Evolutionary conservation across 148 eudicot genomes (phyloP).

Genomic region (Cornus florida): DNA sequence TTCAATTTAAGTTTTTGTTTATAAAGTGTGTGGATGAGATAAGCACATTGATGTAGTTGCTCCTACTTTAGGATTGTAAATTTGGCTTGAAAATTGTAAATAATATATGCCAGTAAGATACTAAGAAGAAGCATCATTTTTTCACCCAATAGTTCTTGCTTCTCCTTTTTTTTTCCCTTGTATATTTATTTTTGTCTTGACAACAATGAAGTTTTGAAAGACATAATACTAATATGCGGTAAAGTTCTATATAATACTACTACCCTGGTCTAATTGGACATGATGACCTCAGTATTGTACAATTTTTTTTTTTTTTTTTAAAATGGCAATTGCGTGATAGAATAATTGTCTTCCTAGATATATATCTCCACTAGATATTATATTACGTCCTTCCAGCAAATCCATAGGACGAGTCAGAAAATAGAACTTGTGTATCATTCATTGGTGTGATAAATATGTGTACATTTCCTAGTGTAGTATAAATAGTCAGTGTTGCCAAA

Average conservation of each 20-base stretch:
- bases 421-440: background rate
- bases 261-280: background rate
- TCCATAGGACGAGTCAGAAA: background rate
- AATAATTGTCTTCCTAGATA: background rate
- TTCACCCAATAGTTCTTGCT: background rate
- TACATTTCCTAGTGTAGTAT: background rate
- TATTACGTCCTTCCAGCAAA: background rate
- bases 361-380: background rate
- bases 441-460: too few relatives aligned
- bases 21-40: background rate
- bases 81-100: background rate
- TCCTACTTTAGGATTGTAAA: background rate
- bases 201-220: background rate
- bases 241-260: background rate
- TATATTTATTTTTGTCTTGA: background rate
- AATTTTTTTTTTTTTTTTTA: background rate
- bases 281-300: background rate
- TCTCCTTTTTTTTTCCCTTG: background rate
- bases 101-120: background rate
- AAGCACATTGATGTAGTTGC: background rate
- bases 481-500: background rate
- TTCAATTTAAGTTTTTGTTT: background rate
- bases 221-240: background rate
- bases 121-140: too few relatives aligned
- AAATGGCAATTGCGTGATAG: background rate